Evolutionary conservation across 306 rosid species (phyloP).

Genomic region (Carpinus viminea): DNA sequence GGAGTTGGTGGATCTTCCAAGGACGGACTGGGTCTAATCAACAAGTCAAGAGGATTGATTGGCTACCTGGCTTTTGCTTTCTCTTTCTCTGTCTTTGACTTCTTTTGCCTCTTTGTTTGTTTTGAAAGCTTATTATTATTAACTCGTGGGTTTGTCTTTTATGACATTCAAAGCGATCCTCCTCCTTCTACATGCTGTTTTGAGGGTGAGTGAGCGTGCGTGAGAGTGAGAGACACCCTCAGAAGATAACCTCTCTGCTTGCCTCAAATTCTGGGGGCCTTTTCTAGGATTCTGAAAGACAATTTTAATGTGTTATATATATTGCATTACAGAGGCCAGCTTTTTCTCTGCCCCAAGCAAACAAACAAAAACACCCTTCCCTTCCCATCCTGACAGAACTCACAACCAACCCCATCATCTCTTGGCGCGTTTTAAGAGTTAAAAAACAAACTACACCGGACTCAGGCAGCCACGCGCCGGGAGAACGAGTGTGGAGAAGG

Average conservation of each 20-base stretch:
- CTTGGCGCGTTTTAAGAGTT: too few relatives aligned
- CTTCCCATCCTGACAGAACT: background rate
- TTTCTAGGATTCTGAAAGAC: conserved; percentile 25
- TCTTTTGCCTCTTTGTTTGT: conserved; percentile 25
- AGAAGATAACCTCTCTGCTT: conserved; percentile 2
- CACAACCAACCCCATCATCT: background rate
- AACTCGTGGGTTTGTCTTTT: conserved; percentile 57
- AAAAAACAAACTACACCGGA: background rate
- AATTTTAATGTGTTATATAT: too few relatives aligned
- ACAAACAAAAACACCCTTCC: background rate
- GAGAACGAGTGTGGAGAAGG: background rate
- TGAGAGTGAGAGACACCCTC: background rate
- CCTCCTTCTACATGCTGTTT: background rate
- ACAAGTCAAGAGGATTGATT: conserved; percentile 25
- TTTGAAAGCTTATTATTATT: conserved; percentile 11
- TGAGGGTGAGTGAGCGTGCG: conserved; percentile 20
- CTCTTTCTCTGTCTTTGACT: background rate
- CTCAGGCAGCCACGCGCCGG: conserved; percentile 22
- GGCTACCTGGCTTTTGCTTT: background rate
- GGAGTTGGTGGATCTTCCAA: conserved; percentile 35
- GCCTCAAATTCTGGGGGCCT: conserved; percentile 41
- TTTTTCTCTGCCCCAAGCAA: conserved; percentile 20
- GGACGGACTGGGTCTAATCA: conserved; percentile 32
- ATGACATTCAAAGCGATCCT: conserved; percentile 28
- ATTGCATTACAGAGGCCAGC: too few relatives aligned